Evolutionary conservation across 2,329 filamentous ascomycete species (phyloP).

Genomic region (Colletotrichum lindemuthianum): DNA sequence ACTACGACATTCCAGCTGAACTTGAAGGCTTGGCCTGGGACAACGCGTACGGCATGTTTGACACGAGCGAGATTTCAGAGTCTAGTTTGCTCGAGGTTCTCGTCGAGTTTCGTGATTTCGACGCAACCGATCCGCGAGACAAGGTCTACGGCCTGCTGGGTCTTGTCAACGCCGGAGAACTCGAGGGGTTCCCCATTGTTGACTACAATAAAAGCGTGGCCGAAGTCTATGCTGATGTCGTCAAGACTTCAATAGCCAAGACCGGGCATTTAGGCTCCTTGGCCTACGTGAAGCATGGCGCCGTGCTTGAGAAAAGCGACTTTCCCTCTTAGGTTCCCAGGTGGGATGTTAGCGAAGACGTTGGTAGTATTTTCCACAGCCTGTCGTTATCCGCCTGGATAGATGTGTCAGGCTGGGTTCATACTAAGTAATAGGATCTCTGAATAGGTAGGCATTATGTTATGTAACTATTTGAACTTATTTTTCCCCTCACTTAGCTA

Average conservation of each 20-base stretch:
- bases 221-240: conserved; percentile 5
- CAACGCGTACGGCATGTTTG: conserved; percentile 17
- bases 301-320: not conserved
- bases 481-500: too few species aligned
- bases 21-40: conserved; percentile 8
- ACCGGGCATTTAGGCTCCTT: not conserved
- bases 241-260: not conserved
- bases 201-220: conserved; percentile 10
- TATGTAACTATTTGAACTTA: too few species aligned
- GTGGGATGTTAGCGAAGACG: conserved; percentile 10
- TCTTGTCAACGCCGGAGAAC: not conserved
- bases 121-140: conserved; percentile 14
- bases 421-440: too few species aligned
- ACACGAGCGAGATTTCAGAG: not conserved
- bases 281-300: conserved; percentile 1
- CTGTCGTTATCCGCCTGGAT: not conserved
- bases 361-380: not conserved
- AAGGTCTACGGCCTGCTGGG: conserved; percentile 24
- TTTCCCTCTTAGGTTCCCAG: conserved; percentile 14
- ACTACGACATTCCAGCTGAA: conserved; percentile 9
- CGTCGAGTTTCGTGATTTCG: conserved; percentile 6
- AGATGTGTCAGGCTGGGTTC: too few species aligned
- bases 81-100: conserved; percentile 6
- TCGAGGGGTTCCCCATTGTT: not conserved
- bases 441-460: too few species aligned